Percentiles rank a stretch among this genome's conserved stretches.
phyloP scores from a whole-genome alignment of 2,329 filamentous ascomycete genomes.

The Gremmenia infestans region DNA sequence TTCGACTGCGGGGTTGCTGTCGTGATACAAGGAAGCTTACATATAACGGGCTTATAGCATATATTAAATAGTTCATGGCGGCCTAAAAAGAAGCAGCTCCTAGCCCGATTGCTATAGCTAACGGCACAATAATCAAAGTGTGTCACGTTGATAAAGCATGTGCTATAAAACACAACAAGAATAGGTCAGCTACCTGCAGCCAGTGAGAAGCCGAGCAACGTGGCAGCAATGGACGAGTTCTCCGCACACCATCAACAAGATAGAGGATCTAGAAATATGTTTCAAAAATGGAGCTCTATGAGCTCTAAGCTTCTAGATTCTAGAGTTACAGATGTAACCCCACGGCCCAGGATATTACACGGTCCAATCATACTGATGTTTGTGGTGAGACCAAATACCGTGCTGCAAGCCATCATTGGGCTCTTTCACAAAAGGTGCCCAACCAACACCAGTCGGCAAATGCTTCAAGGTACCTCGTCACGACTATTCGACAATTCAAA shows the following conservation, averaged over 20 bases:
- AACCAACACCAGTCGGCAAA: not conserved
- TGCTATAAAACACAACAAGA: constrained; percentile 1
- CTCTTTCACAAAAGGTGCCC: constrained; percentile 10
- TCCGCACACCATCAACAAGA: constrained; percentile 11
- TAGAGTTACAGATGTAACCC: constrained; percentile 1
- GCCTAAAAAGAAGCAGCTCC: constrained; percentile 1
- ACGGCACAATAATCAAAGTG: constrained; percentile 4
- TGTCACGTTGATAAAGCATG: constrained; percentile 7
- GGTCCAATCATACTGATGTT: constrained; percentile 9
- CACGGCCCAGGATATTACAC: constrained; percentile 2
- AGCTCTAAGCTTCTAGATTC: constrained; percentile 4
- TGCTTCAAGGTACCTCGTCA: constrained; percentile 16
- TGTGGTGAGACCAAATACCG: not conserved
- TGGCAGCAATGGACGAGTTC: constrained; percentile 18
- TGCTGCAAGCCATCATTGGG: constrained; percentile 13
- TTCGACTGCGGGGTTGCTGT: constrained; percentile 5
- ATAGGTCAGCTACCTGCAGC: constrained; percentile 7
- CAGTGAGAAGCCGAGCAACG: constrained; percentile 8
- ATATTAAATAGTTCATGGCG: not conserved
- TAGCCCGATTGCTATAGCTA: constrained; percentile 3
- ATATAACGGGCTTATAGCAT: not conserved
- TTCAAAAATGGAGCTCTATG: constrained; percentile 8
- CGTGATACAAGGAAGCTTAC: constrained; percentile 1
- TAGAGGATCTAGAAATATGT: constrained; percentile 2
- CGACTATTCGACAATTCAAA: constrained; percentile 18